phyloP scores from a whole-genome alignment of 2,329 filamentous ascomycete genomes.

The Purpureocillium takamizusanense region DNA sequence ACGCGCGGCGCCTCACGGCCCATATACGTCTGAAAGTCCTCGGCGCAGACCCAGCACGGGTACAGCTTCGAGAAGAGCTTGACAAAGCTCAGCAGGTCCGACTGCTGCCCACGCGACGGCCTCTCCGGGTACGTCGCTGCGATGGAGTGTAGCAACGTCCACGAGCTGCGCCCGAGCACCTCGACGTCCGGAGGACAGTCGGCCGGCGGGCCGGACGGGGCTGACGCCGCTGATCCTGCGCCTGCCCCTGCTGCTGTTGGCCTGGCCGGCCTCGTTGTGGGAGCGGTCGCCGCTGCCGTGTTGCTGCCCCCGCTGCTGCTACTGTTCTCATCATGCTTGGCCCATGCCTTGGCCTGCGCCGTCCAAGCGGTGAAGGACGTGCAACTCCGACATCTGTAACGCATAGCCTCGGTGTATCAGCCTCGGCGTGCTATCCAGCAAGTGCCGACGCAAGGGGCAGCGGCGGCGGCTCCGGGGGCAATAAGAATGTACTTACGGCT shows the following conservation, averaged over 20 bases:
- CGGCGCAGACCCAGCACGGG: conserved; percentile 91
- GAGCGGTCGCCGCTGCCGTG: conserved; percentile 12
- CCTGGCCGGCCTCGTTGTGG: conserved; percentile 10
- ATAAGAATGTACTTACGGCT: conserved; percentile 55
- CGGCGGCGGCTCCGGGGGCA: not conserved
- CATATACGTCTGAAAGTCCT: conserved; percentile 83
- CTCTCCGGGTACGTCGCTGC: conserved; percentile 73
- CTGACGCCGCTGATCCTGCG: conserved; percentile 11
- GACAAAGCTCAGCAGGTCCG: conserved; percentile 71
- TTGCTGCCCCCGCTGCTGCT: conserved; percentile 7
- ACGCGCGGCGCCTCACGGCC: conserved; percentile 56
- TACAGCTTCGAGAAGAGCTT: conserved; percentile 77
- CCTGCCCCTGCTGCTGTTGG: too few species aligned
- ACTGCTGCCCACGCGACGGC: conserved; percentile 61
- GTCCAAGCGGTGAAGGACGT: conserved; percentile 21
- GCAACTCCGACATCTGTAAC: conserved; percentile 22
- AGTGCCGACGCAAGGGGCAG: too few species aligned
- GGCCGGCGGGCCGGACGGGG: conserved; percentile 29
- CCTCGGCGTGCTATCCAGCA: too few species aligned
- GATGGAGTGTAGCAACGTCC: conserved; percentile 90
- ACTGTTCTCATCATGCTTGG: conserved; percentile 6
- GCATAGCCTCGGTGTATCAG: not conserved
- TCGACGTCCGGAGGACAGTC: conserved; percentile 92
- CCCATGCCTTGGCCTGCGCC: conserved; percentile 17
- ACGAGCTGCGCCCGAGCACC: conserved; percentile 73